phyloP scores from a whole-genome alignment of 805 yeast species.

The Grigorovia yakushimaensis region DNA sequence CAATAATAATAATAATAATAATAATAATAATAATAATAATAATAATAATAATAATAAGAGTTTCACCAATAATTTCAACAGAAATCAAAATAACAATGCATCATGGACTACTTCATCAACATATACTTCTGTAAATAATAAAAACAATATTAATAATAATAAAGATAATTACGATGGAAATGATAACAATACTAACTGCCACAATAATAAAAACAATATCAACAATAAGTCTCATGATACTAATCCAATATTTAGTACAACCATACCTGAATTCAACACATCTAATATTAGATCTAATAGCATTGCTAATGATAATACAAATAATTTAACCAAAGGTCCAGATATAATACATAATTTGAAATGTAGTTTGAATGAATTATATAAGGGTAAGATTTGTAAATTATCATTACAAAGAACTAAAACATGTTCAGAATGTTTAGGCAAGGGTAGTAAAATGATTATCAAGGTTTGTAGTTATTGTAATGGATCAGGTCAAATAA shows the following conservation, averaged over 20 bases:
- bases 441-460: conserved; percentile 12
- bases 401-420: conserved; percentile 43
- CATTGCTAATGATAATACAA: background rate
- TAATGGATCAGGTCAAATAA: background rate
- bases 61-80: too few species aligned
- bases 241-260: too few species aligned
- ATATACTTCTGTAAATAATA: background rate
- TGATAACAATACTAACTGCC: background rate
- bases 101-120: too few species aligned
- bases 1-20: too few species aligned
- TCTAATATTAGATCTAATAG: background rate
- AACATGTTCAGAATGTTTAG: conserved; percentile 42
- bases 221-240: too few species aligned
- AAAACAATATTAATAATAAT: background rate
- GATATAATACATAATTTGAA: conserved; percentile 48
- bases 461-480: background rate
- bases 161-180: background rate
- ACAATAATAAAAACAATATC: background rate
- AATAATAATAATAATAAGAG: too few species aligned
- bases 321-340: conserved; percentile 29
- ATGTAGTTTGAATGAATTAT: conserved; percentile 47
- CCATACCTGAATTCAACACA: background rate
- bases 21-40: too few species aligned
- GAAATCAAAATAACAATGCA: too few species aligned
- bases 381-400: conserved; percentile 46